Evolutionary conservation across 805 yeast genomes (phyloP), one percentile per base, ranked within the genome.

Genomic region (Candida endomychidarum): DNA sequence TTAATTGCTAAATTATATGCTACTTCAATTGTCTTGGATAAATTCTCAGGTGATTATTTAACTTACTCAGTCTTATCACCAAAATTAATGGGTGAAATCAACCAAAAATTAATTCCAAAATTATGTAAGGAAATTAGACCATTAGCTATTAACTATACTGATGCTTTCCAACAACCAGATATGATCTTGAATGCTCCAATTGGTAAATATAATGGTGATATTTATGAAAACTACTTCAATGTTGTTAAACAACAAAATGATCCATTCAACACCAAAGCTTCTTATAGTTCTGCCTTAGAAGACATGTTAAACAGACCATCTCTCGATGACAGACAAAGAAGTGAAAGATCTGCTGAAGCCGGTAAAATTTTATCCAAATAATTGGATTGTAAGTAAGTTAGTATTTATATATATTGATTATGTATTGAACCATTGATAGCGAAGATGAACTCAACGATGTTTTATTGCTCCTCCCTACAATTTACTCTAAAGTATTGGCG

Each of bases 111-210:
- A 34, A 52, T 65, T 48, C 61, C 70, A 34, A 56, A 57, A 38
- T 57, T 63, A 41, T 61, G 61, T 46, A 39, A 51, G n/a, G 60
- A 54, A 38, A 38, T 70, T 40, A 65, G 75, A 54, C 73, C 73
- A 14, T 58, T 65, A 43, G 66, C 57, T 33, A 56, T 70, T 42
- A 62, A 68, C 8, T 65, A 62, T 44, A 68, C 72, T 22, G 75
- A 70, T 49, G 56, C 74, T 14, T 69, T 70, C 67, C 66, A 64
- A 58, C 59, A 58, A 54, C 54, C 73, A 6, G 75, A 70, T 50
- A 65, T 60, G 66, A 43, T 69, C 49, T 54, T 69, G 40, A 66
- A 67, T 56, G 61, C 75, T 5, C 61, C 67, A 22, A 58, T 70
- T 38, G 75, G 72, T 37, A 58, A 58, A 43, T 69, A 61, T 54